phyloP scores from a whole-genome alignment of 768 basidiomycete species.

The Boletus tomentosulus region DNA sequence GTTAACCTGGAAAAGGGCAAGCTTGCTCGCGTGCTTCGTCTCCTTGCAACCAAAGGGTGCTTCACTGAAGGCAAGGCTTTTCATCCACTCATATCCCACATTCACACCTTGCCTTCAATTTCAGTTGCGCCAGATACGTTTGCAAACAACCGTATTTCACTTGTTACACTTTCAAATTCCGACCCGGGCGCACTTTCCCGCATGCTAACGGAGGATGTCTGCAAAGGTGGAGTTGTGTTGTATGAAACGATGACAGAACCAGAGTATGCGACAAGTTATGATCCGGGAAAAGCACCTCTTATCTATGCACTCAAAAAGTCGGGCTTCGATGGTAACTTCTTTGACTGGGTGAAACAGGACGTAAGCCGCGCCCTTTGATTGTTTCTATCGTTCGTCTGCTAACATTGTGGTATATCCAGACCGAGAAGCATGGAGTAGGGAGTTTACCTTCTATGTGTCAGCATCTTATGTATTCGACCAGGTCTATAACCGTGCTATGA shows the following conservation, averaged over 20 bases:
- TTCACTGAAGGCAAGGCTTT: constrained; percentile 26
- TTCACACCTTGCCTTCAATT: neutral
- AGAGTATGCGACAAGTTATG: constrained; percentile 20
- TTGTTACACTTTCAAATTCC: constrained; percentile 19
- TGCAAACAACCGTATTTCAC: constrained; percentile 33
- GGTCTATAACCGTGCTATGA: constrained; percentile 24
- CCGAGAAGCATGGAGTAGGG: constrained; percentile 14
- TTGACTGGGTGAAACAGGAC: constrained; percentile 21
- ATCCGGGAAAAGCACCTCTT: constrained; percentile 19
- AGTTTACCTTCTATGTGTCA: neutral
- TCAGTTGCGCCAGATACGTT: constrained; percentile 26
- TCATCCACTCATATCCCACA: neutral
- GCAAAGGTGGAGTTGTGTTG: constrained; percentile 13
- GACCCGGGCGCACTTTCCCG: constrained; percentile 8
- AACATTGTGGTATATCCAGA: constrained; percentile 1
- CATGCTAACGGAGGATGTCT: constrained; percentile 9
- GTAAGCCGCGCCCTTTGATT: constrained; percentile 6
- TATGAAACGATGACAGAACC: constrained; percentile 25
- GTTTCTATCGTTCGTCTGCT: neutral
- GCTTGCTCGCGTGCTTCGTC: constrained; percentile 28
- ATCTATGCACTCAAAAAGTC: constrained; percentile 17
- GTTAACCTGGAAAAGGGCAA: constrained; percentile 8
- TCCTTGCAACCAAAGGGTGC: constrained; percentile 29
- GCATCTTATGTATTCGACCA: neutral
- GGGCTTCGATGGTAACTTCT: constrained; percentile 16